Base-by-base conservation (phyloP, 1,284 basidiomycete species). In the Nidula niveotomentosa region DNA sequence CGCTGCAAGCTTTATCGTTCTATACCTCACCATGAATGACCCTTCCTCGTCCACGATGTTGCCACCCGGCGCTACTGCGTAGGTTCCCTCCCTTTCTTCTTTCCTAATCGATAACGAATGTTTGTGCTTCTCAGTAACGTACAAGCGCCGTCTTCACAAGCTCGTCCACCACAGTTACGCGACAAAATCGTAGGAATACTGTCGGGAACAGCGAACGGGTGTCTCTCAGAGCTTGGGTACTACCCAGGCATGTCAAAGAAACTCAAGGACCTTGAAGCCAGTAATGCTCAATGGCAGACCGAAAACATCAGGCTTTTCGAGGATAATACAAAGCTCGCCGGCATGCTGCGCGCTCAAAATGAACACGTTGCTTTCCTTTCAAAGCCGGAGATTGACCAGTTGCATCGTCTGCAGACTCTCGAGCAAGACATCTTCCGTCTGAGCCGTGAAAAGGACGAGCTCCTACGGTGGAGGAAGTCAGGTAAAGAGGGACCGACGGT, bases 291-390 rank as follows among this genome's bases (percentile, higher is more conserved):
- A 8, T 70, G 65, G 65, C 69, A 75, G 55, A 41, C 50, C 17
- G 76, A 81, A 49, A 83, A 81, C 53, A 59, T 71, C 52, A 80
- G 74, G 60, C 69, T 86, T 36, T 81, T 74, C 56, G 67, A 78
- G 52, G 84, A 86, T 59, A 86, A 86, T 59, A 65, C 65, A 48
- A 66, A 58, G 10, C 73, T 84, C 1, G 63, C 67, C 2, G 55
- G 57, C 34, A 58, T 63, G 3, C 56, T 73, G 51, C 68, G 66
- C 43, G 55, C 56, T 34, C 65, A 63, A 36, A 62, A 56, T 23
- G 57, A 65, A 18, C 23, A 5, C 5, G 23, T 23, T 23, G 23
- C 23, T 23, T 23, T 23, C 23, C 23, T 23, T 23, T 23, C 23
- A 23, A 23, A 23, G 23, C 23, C 23, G 23, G 23, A 23, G 23